phyloP scores from a whole-genome alignment of 2,329 filamentous ascomycete genomes.

The Fusarium penzigii region DNA sequence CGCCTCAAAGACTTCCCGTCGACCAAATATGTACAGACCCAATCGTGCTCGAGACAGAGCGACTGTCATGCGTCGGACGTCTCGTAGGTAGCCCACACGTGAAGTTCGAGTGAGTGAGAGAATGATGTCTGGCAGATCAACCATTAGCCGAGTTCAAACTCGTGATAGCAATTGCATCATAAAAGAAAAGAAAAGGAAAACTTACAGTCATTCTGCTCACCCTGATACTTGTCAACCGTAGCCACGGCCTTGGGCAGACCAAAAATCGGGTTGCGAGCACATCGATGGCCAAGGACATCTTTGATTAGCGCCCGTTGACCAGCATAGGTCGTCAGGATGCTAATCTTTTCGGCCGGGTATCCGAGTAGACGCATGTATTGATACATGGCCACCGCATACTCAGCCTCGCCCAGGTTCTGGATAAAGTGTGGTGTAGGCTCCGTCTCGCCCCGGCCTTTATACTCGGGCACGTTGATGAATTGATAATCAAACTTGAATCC shows the following conservation, averaged over 20 bases:
- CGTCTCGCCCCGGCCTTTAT: constrained; percentile 84
- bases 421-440: constrained; percentile 94
- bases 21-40: constrained; percentile 88
- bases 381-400: constrained; percentile 93
- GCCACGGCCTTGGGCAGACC: constrained; percentile 86
- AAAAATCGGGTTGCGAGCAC: constrained; percentile 80
- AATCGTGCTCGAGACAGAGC: constrained; percentile 89
- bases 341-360: constrained; percentile 82
- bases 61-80: constrained; percentile 90
- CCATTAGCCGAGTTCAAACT: constrained; percentile 18
- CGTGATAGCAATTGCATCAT: neutral
- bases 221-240: constrained; percentile 98
- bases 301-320: constrained; percentile 86
- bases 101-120: constrained; percentile 89
- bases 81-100: constrained; percentile 87
- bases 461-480: constrained; percentile 93
- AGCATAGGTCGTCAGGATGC: constrained; percentile 89
- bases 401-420: constrained; percentile 94
- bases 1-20: constrained; percentile 82
- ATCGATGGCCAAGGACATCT: constrained; percentile 83
- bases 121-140: constrained; percentile 72
- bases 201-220: constrained; percentile 98
- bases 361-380: constrained; percentile 97
- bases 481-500: constrained; percentile 95
- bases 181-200: constrained; percentile 34